These are phyloP conservation scores for Geoglossum cookeanum DNA, from an alignment of 2,329 filamentous ascomycete genomes.

Conservation along the genomic window DNA sequence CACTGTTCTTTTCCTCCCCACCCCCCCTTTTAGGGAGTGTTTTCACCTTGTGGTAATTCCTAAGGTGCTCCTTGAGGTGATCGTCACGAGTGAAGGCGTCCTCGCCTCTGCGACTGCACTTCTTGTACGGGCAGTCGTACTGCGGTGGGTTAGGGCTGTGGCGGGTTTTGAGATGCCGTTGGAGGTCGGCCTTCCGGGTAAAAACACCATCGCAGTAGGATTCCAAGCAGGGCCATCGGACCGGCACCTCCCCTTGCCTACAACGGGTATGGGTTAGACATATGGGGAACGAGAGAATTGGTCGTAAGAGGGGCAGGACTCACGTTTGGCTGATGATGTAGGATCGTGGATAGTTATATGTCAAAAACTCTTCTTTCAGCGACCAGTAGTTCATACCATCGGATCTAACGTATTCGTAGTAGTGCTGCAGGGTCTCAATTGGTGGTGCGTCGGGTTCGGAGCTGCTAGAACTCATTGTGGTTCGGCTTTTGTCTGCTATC, in stretches of 20 bases:
- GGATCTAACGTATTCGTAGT: too few species aligned
- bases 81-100: conserved; percentile 37
- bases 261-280: too few species aligned
- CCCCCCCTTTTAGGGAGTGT: not conserved
- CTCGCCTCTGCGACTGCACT: conserved; percentile 24
- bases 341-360: not conserved
- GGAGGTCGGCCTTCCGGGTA: conserved; percentile 28
- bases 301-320: not conserved
- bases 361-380: too few species aligned
- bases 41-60: conserved; percentile 33
- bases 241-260: not conserved
- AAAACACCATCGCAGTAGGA: conserved; percentile 13
- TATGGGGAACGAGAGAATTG: too few species aligned
- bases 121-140: conserved; percentile 24
- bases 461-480: too few species aligned
- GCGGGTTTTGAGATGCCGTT: conserved; percentile 28
- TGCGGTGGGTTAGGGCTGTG: conserved; percentile 22
- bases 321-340: too few species aligned
- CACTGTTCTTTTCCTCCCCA: too few species aligned
- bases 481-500: too few species aligned
- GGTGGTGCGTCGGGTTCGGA: too few species aligned
- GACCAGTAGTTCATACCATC: too few species aligned
- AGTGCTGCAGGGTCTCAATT: too few species aligned
- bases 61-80: conserved; percentile 36
- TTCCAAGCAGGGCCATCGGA: not conserved